Percentiles rank a stretch among this genome's conserved stretches.
Conservation (phyloP, 139 green algal species). For the Chlamydomonas sp. region DNA sequence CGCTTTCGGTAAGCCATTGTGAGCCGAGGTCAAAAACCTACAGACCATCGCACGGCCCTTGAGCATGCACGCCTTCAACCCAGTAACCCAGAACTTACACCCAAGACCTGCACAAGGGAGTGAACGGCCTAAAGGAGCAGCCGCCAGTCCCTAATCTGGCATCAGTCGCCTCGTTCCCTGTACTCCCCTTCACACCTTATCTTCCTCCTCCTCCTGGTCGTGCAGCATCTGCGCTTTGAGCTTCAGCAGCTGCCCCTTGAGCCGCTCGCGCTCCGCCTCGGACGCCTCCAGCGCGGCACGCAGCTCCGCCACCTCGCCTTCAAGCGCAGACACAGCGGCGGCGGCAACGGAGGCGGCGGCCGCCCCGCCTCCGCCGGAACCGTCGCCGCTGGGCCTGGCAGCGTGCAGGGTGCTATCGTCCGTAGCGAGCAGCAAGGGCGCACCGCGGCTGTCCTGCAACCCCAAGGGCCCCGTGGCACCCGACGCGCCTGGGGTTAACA, state of each 20-base stretch:
- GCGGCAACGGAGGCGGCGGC: too few species aligned
- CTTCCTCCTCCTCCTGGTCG: conserved; percentile 62
- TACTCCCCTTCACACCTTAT: conserved; percentile 51
- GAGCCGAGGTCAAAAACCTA: too few species aligned
- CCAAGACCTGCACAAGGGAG: too few species aligned
- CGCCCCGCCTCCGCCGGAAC: background rate
- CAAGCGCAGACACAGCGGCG: background rate
- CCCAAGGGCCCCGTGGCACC: background rate
- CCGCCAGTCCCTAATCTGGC: too few species aligned
- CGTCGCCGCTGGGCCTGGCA: background rate
- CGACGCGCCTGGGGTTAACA: background rate
- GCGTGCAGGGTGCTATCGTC: too few species aligned
- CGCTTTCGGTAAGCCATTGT: background rate
- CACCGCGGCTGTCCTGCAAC: too few species aligned
- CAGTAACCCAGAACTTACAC: too few species aligned
- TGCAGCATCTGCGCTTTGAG: conserved; percentile 69
- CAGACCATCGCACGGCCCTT: too few species aligned
- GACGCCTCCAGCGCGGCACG: conserved; percentile 22
- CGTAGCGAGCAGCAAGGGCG: too few species aligned
- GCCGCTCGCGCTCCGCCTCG: conserved; percentile 38
- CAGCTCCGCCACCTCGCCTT: conserved; percentile 37
- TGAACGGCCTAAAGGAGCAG: too few species aligned
- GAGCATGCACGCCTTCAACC: too few species aligned
- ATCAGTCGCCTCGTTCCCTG: conserved; percentile 14
- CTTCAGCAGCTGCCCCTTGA: conserved; percentile 47